Conservation (phyloP, 2,329 filamentous ascomycete species). For the Penicillium sp. region DNA sequence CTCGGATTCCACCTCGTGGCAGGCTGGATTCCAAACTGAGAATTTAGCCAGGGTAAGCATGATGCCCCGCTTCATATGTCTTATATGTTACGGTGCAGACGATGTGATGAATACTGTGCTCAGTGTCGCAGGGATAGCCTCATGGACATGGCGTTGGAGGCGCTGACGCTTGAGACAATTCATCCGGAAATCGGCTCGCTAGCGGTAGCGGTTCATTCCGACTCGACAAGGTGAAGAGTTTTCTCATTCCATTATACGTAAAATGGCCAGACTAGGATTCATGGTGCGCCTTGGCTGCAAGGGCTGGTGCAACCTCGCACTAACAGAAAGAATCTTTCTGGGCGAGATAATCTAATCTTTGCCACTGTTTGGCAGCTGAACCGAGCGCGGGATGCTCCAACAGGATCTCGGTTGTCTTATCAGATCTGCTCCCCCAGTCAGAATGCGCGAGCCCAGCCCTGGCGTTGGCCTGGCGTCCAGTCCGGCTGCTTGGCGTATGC, state of each 20-base stretch:
- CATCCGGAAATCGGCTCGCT: neutral
- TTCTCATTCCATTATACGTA: neutral
- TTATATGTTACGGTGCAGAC: no score
- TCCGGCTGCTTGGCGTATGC: neutral
- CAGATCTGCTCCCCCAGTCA: neutral
- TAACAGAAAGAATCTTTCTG: neutral
- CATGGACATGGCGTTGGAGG: no score
- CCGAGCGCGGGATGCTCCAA: no score
- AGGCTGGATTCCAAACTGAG: no score
- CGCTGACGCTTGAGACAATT: no score
- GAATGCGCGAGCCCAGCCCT: neutral
- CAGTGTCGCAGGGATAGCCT: no score
- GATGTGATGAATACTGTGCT: no score
- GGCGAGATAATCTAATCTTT: conserved; percentile 3
- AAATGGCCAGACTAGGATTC: neutral
- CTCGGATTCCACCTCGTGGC: no score
- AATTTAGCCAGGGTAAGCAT: no score
- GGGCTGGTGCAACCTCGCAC: no score
- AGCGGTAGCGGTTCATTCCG: conserved; percentile 1
- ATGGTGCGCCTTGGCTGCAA: no score
- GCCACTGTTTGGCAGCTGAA: neutral
- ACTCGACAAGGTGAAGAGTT: neutral
- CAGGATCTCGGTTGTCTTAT: neutral
- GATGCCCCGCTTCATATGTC: no score
- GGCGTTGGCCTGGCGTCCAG: neutral